Base-by-base conservation (phyloP, 2,329 filamentous ascomycete genomes). In the Fusarium illudens region DNA sequence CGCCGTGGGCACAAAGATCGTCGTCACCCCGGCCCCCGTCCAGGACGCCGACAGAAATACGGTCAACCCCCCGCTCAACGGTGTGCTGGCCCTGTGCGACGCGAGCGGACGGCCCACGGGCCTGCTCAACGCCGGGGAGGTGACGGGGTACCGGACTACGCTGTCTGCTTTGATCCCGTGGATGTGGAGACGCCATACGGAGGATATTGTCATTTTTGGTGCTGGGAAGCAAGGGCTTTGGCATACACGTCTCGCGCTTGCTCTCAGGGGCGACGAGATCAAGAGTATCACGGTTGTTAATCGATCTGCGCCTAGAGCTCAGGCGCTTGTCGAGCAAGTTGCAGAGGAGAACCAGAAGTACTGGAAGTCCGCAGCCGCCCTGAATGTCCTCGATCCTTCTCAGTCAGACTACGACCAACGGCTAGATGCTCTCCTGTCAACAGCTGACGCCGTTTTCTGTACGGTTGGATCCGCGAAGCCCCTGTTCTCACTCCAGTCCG, bases 161-260 rank as follows among this genome's bases (percentile, higher is more conserved):
- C 79, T 92, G 4, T 86, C 85, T 1, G 84, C 86, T n/a, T 84
- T 89, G 51, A 82, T 90, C 71, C 84, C 90, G 20, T 87, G 87
- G 75, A 82, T 86, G 15, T 78, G 69, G 63, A 65, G 75, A 60
- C 29, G 58, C 22, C 33, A 46, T 3, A 70, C 75, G 0, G 55
- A 87, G 69, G 87, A 86, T 15, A 71, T 92, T 2, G 84, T 88
- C 5, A 84, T 92, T 29, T 92, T 92, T 70, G 90, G 90, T 1
- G 89, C 89, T 0, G 90, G 90, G 29, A 88, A 86, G 67, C 89
- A 92, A 77, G 90, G 90, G 1, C 87, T 90, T 72, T 93, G 90
- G 90, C 90, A 92, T 71, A 85, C 90, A 9, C 84, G 89, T 1
- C 83, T 92, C 6, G 87, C 89, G 0, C 77, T 92, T 3, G 79